Evolutionary conservation across 2,329 filamentous ascomycete genomes (phyloP), one percentile per base, ranked within the genome.

Genomic region (Apiospora hydei): DNA sequence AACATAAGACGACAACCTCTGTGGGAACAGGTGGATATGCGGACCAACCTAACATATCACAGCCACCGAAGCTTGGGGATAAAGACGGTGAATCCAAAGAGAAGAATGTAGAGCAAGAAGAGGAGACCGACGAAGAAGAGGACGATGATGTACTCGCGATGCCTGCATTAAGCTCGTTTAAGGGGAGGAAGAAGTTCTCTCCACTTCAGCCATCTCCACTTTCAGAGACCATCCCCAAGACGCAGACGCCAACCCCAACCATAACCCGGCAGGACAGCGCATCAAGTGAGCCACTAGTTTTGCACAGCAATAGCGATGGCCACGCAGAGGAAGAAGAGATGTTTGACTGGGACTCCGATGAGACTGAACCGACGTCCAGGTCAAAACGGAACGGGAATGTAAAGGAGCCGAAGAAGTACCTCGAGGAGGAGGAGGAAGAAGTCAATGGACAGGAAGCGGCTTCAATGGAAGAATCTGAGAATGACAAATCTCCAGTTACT

Each of bases 311-410:
- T 10, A 41, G 57, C 18, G 34, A 64, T n/a, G 34, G 34, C 21
- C 57, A 38, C 41, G 57, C 57, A 18, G 57, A 64, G 21, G 82
- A 83, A 4, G 83, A 84, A 43, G 84, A 83, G 10, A 76, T 87
- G 74, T 88, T 88, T 73, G 78, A 84, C 6, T 88, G 87, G 71
- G 86, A 88, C 69, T 80, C 81, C 1, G 75, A 81, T 13, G 80
- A 77, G 64, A 77, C 66, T 21, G 75, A 74, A 24, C 67, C 53
- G 34, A 46, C 18, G 49, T 38, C 44, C 43, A 64, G 26, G 68
- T 51, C 80, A n/a, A 75, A 24, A 34, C 30, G 30, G 11, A 47
- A 41, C 78, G 18, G 78, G 78, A 21, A 79, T 75, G 26, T 75
- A 75, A 34, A 77, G 75, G 46, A 73, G 73, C n/a, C 74, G 74